phyloP scores from a whole-genome alignment of 2,329 filamentous ascomycete genomes.

The Cladosporium oxysporum region DNA sequence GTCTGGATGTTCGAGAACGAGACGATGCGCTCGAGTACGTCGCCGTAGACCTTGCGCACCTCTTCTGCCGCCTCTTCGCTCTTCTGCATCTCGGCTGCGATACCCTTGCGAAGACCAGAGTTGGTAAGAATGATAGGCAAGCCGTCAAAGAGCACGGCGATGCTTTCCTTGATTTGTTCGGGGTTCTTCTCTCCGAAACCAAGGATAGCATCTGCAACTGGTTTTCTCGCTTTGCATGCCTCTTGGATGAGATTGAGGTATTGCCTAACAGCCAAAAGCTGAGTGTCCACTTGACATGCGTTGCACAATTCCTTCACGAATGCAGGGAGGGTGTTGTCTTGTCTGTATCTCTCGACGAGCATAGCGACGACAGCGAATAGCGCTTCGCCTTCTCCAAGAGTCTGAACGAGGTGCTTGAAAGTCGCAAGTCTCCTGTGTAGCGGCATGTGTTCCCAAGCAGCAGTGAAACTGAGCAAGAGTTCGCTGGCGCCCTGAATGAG shows the following conservation, averaged over 20 bases:
- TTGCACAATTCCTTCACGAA: conserved; percentile 75
- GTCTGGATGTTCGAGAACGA: conserved; percentile 34
- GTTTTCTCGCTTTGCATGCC: conserved; percentile 72
- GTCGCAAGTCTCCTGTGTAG: conserved; percentile 78
- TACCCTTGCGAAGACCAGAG: conserved; percentile 28
- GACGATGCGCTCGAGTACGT: conserved; percentile 34
- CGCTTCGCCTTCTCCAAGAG: conserved; percentile 82
- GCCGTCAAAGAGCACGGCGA: conserved; percentile 42
- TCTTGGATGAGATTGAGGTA: conserved; percentile 75
- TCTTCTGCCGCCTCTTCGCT: conserved; percentile 25
- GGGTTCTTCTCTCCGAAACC: conserved; percentile 55
- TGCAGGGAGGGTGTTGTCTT: conserved; percentile 70
- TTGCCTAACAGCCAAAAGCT: conserved; percentile 71
- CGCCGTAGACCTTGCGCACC: conserved; percentile 33
- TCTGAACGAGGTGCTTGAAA: conserved; percentile 82
- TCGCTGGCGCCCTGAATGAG: conserved; percentile 81
- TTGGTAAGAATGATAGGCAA: conserved; percentile 39
- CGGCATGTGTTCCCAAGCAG: conserved; percentile 94
- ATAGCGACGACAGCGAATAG: conserved; percentile 85
- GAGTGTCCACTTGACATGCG: conserved; percentile 71
- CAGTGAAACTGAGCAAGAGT: conserved; percentile 91
- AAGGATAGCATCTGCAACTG: conserved; percentile 71
- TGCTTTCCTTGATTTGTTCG: conserved; percentile 37
- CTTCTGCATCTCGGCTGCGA: conserved; percentile 32
- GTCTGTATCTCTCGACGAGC: conserved; percentile 84